These are phyloP conservation scores for Rubus parviflorus DNA, from an alignment of 306 rosid genomes.

Conservation along the genomic window DNA sequence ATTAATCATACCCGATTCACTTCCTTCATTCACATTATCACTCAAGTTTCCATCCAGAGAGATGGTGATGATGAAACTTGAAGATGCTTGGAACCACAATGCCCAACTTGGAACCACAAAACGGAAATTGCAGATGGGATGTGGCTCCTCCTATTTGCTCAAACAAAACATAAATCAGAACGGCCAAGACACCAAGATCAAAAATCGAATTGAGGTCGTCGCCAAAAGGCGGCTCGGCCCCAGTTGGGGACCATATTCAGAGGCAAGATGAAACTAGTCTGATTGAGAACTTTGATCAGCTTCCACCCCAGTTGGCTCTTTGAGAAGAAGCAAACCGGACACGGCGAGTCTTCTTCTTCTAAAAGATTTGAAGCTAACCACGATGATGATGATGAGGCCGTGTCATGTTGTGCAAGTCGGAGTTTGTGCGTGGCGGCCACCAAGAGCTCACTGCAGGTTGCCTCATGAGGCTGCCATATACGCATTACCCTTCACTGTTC, in stretches of 20 bases:
- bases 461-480: not conserved
- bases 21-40: not conserved
- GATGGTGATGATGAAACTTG: not conserved
- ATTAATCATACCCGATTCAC: not conserved
- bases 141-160: no score
- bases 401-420: not conserved
- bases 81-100: not conserved
- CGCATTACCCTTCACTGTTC: not conserved
- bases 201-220: not conserved
- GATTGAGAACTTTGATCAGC: not conserved
- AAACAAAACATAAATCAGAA: not conserved
- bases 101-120: not conserved
- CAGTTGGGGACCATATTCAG: not conserved
- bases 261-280: not conserved
- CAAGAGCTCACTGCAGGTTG: not conserved
- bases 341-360: not conserved
- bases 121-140: not conserved
- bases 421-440: constrained; percentile 2
- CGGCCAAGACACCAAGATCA: not conserved
- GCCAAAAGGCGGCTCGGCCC: not conserved
- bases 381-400: not conserved
- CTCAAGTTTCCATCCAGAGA: no score
- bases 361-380: not conserved
- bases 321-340: not conserved
- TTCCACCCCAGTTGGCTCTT: not conserved